Percentiles rank a stretch among this genome's conserved stretches.
Conservation (phyloP, 179 eudicot species). For the Silene coronaria region DNA sequence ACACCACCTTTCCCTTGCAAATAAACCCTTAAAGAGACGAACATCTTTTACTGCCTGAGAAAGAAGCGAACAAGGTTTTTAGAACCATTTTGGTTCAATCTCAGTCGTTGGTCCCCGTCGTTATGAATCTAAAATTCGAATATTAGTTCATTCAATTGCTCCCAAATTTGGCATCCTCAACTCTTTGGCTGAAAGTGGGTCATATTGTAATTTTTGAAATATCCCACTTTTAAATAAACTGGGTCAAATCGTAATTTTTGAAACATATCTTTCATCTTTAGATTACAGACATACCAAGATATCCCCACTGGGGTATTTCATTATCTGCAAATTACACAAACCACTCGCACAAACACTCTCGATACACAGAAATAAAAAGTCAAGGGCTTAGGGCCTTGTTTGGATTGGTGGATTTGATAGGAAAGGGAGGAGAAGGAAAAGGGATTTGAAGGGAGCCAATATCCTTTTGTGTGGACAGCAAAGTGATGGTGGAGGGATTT, state of each 20-base stretch:
- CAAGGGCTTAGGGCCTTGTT: not conserved
- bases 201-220: not conserved
- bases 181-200: not conserved
- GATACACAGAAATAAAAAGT: conserved; percentile 1
- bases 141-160: not conserved
- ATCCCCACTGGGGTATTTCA: not conserved
- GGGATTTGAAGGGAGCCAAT: too few relatives aligned
- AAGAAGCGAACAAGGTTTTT: not conserved
- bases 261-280: not conserved
- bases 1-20: not conserved
- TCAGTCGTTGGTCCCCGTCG: not conserved
- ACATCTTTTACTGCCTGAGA: not conserved
- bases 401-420: too few relatives aligned
- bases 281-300: not conserved
- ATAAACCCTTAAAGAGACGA: not conserved
- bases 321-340: not conserved
- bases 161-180: not conserved
- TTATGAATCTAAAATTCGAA: not conserved
- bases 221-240: not conserved
- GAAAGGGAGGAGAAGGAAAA: too few relatives aligned
- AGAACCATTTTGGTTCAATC: not conserved
- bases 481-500: too few relatives aligned
- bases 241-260: not conserved
- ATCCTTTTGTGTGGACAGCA: too few relatives aligned
- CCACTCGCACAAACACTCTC: not conserved